Percentiles rank a stretch among this genome's conserved stretches.
Evolutionary conservation across 768 basidiomycete genomes (phyloP).

Genomic region (Aureoboletus auriporus): DNA sequence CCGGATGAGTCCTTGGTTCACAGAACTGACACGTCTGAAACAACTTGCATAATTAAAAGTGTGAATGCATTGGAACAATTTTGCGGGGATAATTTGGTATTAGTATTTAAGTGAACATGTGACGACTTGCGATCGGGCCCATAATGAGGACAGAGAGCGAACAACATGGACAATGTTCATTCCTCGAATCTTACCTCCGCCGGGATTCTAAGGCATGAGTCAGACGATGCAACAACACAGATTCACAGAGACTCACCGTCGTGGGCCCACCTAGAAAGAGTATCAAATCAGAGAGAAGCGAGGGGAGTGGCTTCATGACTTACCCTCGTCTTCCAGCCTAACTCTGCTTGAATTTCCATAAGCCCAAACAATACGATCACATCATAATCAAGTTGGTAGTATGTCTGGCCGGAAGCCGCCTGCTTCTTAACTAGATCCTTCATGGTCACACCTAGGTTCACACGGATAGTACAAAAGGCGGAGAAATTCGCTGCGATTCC

Average conservation of each 20-base stretch:
- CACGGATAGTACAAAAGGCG: background rate
- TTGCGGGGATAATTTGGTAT: too few relatives aligned
- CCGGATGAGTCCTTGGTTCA: too few relatives aligned
- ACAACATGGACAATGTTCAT: background rate
- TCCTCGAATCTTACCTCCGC: background rate
- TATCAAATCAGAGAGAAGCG: background rate
- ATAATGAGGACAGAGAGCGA: too few relatives aligned
- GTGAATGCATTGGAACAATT: too few relatives aligned
- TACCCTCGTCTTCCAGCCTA: conserved; percentile 3
- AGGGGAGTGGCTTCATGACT: background rate
- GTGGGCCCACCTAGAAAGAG: background rate
- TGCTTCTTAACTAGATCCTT: background rate
- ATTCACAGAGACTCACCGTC: background rate
- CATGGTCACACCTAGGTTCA: background rate
- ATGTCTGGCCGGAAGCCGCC: background rate
- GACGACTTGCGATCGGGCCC: too few relatives aligned
- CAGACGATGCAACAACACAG: background rate
- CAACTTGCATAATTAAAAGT: too few relatives aligned
- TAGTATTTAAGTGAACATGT: too few relatives aligned
- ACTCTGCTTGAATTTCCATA: conserved; percentile 1
- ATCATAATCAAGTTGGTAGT: background rate
- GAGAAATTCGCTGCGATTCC: conserved; percentile 1
- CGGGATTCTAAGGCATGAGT: background rate
- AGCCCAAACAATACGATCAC: conserved; percentile 2
- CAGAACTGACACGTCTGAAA: too few relatives aligned